Evolutionary conservation across 2,329 filamentous ascomycete genomes (phyloP), one percentile per base, ranked within the genome.

Genomic region (Fusarium albosuccineum): DNA sequence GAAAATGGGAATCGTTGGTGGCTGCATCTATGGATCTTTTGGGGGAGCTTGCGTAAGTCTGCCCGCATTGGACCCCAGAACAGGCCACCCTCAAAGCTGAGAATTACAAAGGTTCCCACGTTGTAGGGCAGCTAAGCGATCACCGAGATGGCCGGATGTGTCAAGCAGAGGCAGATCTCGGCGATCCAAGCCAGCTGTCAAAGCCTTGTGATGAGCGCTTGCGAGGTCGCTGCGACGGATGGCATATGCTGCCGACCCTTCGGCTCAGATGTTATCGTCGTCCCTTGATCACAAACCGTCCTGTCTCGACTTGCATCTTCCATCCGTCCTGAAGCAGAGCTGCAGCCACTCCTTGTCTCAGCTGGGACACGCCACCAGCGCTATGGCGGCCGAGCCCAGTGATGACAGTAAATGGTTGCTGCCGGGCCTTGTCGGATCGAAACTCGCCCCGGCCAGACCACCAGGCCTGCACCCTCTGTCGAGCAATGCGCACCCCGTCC

Each of bases 301-400:
- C 94, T 29, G 87, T 89, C 42, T 89, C 85, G 44, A 91, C 85
- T 75, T 93, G 87, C 34, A 96, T 82, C 75, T 87, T 93, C 95
- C 95, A 98, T 1, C 94, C 94, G 62, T 95, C 92, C 44, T 87
- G 85, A 39, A 89, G 84, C 41, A 98, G 81, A 74, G 89, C 90
- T 73, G 88, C 90, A 46, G 86, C 89, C n/a, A 98, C 94, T 14
- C 92, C 91, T 58, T 91, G 91, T 6, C 94, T 91, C 61, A 98
- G 77, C 69, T 88, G 89, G 2, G 91, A 92, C 57, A 87, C 90
- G 1, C 94, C 93, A 53, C 91, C 89, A 46, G 88, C 85, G 71
- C 89, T 96, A 78, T 98, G 95, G 55, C 85, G 85, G 1, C 95
- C 95, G 13, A 90, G 76, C 1, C 95, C 95, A 4, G 94, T 97